Conservation (phyloP, 176 grass and related monocot genomes). For the Carex pumila region DNA sequence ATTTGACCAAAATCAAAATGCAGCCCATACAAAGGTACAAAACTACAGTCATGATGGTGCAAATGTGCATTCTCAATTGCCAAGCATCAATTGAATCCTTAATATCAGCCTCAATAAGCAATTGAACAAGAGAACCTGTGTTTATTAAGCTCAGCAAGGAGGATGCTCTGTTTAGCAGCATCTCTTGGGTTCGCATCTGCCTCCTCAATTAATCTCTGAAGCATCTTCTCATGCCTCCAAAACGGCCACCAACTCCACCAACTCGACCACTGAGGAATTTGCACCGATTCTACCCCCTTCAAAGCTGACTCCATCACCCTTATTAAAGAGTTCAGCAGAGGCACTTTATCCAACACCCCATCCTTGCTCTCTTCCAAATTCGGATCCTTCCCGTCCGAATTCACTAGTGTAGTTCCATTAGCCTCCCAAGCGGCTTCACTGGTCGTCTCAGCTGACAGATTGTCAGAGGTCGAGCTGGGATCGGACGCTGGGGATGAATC, state of each 20-base stretch:
- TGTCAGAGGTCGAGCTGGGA: slow-evolving; percentile 8
- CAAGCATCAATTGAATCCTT: not conserved
- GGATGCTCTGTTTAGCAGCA: slow-evolving; percentile 55
- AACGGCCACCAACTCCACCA: slow-evolving; percentile 98
- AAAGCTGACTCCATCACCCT: slow-evolving; percentile 28
- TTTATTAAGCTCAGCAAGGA: slow-evolving; percentile 93
- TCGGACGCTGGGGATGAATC: slow-evolving; percentile 21
- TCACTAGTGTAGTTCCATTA: not conserved
- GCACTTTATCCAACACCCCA: slow-evolving; percentile 38
- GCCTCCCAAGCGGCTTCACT: slow-evolving; percentile 7
- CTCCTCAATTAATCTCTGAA: slow-evolving; percentile 66
- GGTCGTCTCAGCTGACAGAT: not conserved
- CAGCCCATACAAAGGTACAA: not conserved
- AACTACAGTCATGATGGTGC: not conserved
- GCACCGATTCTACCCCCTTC: slow-evolving; percentile 48
- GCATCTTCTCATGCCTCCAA: slow-evolving; percentile 51
- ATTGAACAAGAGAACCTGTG: slow-evolving; percentile 41
- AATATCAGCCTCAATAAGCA: not conserved
- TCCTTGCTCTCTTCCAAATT: slow-evolving; percentile 25
- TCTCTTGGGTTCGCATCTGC: slow-evolving; percentile 86
- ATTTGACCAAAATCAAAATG: not conserved
- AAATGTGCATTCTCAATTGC: not conserved
- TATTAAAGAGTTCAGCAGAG: slow-evolving; percentile 29
- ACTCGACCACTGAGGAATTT: slow-evolving; percentile 57
- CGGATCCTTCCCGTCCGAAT: not conserved